Base-by-base conservation (phyloP, 2,329 filamentous ascomycete genomes). In the Ceratocystis huliohia region DNA sequence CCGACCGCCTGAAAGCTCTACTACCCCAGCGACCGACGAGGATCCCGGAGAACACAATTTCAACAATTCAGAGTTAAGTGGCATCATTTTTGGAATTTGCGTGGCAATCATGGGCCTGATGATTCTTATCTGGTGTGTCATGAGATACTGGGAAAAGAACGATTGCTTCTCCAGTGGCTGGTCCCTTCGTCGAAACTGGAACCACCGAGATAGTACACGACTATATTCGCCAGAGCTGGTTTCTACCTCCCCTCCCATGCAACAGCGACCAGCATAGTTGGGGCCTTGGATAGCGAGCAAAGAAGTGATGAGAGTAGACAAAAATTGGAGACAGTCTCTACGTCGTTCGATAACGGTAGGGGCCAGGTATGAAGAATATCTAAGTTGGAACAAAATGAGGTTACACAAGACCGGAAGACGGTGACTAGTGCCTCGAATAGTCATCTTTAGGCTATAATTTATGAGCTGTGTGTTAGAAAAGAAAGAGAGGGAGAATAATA, bases 1-100 rank as follows among this genome's bases (percentile, higher is more conserved):
- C 6, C 57, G 3, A 25, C 44, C 25, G 41, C 37, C 30, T 13
- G 8, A 57, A 17, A 61, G 17, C n/a, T 15, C 64, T 6, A 5
- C 56, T 15, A 41, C 25, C 3, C 37, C 4, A 2, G 2, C 57
- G 15, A 37, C 33, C 10, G 57, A 50, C 25, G 48, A 33, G 17
- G n/a, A 44, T 10, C 46, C 46, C 3, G 28, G 48, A 5, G 59
- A 63, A n/a, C 37, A 66, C 20, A 44, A 25, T 13, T 46, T 64
- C 6, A 45, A 53, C 6, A 64, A 37, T 33, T 61, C 61, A 20
- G 65, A 67, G n/a, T 28, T 67, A 17, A 67, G 65, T 50, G 65
- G 65, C 5, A 63, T 67, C 8, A 62, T 67, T 10, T 66, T 66
- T 22, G 65, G 65, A 2, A 45, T 67, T 22, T 67, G 65, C 46